Base-by-base conservation (phyloP, 129 eudicot species). In the Pulicaria dysenterica region DNA sequence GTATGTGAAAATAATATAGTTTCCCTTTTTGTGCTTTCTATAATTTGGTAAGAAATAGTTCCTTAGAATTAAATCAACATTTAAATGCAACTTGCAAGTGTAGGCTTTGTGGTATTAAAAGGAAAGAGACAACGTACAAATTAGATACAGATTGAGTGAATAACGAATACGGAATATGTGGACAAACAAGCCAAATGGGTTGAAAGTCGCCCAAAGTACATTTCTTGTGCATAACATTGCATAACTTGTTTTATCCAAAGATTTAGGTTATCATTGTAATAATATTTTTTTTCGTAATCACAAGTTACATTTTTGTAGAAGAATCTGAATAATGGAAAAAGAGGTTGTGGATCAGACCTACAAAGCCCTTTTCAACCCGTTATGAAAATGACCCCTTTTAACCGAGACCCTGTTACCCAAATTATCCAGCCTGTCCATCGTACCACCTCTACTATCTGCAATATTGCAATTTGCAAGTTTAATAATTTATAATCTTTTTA, bases 41-140 rank as follows among this genome's bases (percentile, higher is more conserved):
- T 14, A 36, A 68, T 68, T 36, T 68, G 1, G 6, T 47, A 64
- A 64, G 37, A 34, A 10, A 12, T 7, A 17, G 37, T 10, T 34
- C 3, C 49, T 49, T 6, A 45, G 37, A 37, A 50, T 54, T 49
- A 14, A 49, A 50, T 68, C 61, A 49, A 48, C 49, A 50, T 8
- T 50, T 15, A 38, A 49, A 37, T 68, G 47, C 40, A 64, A 43
- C 70, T 17, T 19, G 54, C 15, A 47, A 45, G 69, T 64, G 15
- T 34, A 66, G 57, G 43, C 43, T 66, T 11, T 34, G 72, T 46
- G 57, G 34, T 66, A 46, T 13, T 66, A 44, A 37, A 66, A 62
- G 42, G 49, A 39, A 64, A 47, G 72, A 66, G 57, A 12, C 72
- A 61, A 66, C 3, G 31, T 37, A 47, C 39, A 16, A 7, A 41